Percentiles rank a stretch among this genome's conserved stretches.
Evolutionary conservation across 2,329 filamentous ascomycete genomes (phyloP).

Genomic region (Didymella arachidicola): DNA sequence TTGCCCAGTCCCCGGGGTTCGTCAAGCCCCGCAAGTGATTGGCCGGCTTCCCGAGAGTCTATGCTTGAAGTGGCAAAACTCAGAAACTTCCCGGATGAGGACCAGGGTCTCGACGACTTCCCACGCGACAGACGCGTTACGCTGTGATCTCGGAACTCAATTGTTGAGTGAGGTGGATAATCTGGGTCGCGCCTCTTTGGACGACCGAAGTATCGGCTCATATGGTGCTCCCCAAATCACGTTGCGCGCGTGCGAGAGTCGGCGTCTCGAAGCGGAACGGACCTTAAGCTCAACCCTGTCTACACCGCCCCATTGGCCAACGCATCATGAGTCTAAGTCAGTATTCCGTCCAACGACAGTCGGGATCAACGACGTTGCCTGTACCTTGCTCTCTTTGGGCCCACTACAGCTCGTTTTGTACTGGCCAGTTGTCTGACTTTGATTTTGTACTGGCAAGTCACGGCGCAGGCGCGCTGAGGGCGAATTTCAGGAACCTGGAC

Average conservation of each 20-base stretch:
- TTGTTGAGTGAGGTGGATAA: constrained; percentile 19
- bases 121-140: constrained; percentile 35
- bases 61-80: constrained; percentile 29
- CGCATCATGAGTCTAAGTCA: constrained; percentile 24
- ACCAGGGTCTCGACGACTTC: constrained; percentile 19
- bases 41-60: constrained; percentile 27
- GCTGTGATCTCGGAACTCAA: constrained; percentile 13
- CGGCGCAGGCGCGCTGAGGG: constrained; percentile 30
- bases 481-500: constrained; percentile 34
- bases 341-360: constrained; percentile 37
- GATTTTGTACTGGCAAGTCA: constrained; percentile 38
- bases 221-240: constrained; percentile 37
- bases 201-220: constrained; percentile 33
- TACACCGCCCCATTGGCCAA: constrained; percentile 35
- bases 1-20: constrained; percentile 21
- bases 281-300: constrained; percentile 27
- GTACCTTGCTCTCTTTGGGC: constrained; percentile 30
- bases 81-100: constrained; percentile 10
- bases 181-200: constrained; percentile 28
- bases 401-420: constrained; percentile 31
- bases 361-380: constrained; percentile 33
- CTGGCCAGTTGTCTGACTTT: constrained; percentile 27
- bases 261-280: constrained; percentile 31
- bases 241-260: constrained; percentile 27
- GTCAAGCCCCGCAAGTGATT: constrained; percentile 22